A percentile compares a stretch with the other conserved stretches of the same genome.
Evolutionary conservation across 2,329 filamentous ascomycete species (phyloP).

Genomic region (Lachnellula hyalina): DNA sequence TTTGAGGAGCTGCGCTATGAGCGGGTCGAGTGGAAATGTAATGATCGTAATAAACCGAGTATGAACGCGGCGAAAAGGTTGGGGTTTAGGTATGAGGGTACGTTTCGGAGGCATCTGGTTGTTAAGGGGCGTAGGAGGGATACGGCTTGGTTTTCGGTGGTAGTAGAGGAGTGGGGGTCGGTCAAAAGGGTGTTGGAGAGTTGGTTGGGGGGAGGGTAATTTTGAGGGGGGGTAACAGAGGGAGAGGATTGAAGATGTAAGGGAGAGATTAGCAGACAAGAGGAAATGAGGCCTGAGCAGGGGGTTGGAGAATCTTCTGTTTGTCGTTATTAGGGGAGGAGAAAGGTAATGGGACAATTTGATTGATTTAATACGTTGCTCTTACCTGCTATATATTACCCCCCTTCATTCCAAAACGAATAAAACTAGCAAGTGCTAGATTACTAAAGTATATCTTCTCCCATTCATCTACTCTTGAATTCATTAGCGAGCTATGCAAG

Average conservation of each 20-base stretch:
- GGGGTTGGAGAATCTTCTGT: too few relatives aligned
- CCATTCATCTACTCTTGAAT: too few relatives aligned
- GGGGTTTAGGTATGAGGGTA: constrained; percentile 55
- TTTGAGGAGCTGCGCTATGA: constrained; percentile 51
- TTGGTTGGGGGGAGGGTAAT: constrained; percentile 50
- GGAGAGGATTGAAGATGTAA: constrained; percentile 35
- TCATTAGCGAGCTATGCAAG: too few relatives aligned
- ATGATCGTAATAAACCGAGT: constrained; percentile 50
- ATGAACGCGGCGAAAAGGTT: constrained; percentile 49
- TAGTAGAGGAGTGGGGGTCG: constrained; percentile 51
- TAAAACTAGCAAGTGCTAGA: too few relatives aligned
- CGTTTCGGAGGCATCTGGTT: constrained; percentile 58
- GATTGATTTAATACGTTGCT: too few relatives aligned
- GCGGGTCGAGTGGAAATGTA: constrained; percentile 61
- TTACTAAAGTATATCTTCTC: too few relatives aligned
- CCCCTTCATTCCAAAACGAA: too few relatives aligned
- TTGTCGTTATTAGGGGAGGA: too few relatives aligned
- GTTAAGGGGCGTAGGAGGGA: constrained; percentile 52
- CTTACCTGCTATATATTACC: too few relatives aligned
- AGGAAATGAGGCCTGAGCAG: too few relatives aligned
- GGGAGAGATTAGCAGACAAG: not conserved
- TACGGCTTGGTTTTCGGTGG: constrained; percentile 55
- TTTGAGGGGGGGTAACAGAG: constrained; percentile 52
- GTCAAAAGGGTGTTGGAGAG: constrained; percentile 42
- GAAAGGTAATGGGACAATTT: too few relatives aligned